These are phyloP conservation scores for Paratrypanosoma confusum DNA, from an alignment of 208 protist species.

Conservation along the genomic window DNA sequence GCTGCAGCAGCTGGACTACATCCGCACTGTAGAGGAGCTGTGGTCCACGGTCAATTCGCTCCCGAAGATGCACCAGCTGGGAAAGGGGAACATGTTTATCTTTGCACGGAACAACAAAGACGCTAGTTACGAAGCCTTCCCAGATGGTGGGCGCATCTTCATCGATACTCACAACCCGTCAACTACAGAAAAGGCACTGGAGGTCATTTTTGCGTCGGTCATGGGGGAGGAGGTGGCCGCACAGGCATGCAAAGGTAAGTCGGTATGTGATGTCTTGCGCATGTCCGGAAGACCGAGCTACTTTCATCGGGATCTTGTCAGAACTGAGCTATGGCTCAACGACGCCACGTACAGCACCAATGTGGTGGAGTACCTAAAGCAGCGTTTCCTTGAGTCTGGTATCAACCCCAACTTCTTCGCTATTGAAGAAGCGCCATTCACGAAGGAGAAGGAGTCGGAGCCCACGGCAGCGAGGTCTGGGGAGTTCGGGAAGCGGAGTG, in stretches of 20 bases:
- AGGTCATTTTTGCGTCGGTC: constrained; percentile 54
- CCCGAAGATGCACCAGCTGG: constrained; percentile 68
- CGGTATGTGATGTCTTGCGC: constrained; percentile 79
- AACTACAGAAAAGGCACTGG: constrained; percentile 50
- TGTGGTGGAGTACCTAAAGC: constrained; percentile 34
- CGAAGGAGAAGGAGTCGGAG: constrained; percentile 19
- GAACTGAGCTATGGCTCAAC: constrained; percentile 82
- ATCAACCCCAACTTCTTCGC: constrained; percentile 31
- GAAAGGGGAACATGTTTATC: constrained; percentile 68
- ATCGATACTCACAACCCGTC: constrained; percentile 54
- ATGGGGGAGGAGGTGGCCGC: constrained; percentile 59
- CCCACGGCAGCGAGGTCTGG: constrained; percentile 3
- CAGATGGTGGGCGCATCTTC: constrained; percentile 65
- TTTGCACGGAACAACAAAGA: constrained; percentile 77
- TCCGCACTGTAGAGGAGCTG: constrained; percentile 77
- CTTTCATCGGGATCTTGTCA: constrained; percentile 51
- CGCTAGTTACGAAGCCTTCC: constrained; percentile 80
- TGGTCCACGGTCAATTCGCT: constrained; percentile 87
- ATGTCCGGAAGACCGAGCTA: constrained; percentile 53
- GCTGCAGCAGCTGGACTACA: constrained; percentile 69
- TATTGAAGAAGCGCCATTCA: constrained; percentile 54
- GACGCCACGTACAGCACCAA: constrained; percentile 40
- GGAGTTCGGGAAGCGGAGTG: too few species aligned
- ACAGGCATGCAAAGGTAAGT: constrained; percentile 34
- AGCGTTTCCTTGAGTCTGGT: constrained; percentile 33